Conservation (phyloP, 1,139 yeast species). For the Dujonia santamariae region DNA sequence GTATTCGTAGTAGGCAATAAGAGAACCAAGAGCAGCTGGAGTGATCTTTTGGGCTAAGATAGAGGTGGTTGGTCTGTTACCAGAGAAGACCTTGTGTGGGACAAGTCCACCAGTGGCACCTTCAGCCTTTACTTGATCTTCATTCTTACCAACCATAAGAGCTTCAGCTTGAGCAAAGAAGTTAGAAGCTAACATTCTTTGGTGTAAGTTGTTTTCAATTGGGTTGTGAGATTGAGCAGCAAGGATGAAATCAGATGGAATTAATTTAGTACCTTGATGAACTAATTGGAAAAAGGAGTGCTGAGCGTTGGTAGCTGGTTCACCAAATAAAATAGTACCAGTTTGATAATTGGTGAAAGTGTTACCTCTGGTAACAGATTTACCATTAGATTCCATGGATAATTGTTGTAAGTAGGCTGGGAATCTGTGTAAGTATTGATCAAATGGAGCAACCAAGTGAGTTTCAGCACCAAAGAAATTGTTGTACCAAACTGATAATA, state of each 20-base stretch:
- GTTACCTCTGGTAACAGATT: constrained; percentile 90
- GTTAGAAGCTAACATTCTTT: constrained; percentile 96
- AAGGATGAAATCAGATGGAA: constrained; percentile 93
- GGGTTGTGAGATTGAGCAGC: constrained; percentile 99
- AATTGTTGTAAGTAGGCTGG: constrained; percentile 98
- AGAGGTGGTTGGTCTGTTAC: constrained; percentile 98
- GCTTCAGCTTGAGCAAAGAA: constrained; percentile 99
- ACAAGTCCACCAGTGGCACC: constrained; percentile 84
- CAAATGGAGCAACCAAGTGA: constrained; percentile 96
- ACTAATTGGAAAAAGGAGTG: constrained; percentile 99
- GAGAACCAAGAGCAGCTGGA: constrained; percentile 92
- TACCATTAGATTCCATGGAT: constrained; percentile 99
- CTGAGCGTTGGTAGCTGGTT: constrained; percentile 98
- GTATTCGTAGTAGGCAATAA: constrained; percentile 97
- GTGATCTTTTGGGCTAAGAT: constrained; percentile 94
- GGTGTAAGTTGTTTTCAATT: constrained; percentile 89
- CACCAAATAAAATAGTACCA: constrained; percentile 94
- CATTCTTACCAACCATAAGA: constrained; percentile 91
- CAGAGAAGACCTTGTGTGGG: constrained; percentile 94
- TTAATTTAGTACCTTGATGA: constrained; percentile 97
- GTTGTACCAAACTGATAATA: constrained; percentile 95
- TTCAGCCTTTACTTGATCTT: constrained; percentile 79
- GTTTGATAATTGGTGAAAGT: constrained; percentile 92
- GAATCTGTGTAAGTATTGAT: constrained; percentile 97
- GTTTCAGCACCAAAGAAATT: constrained; percentile 98